Conservation (phyloP, 495 filamentous ascomycete species). For the Aspergillus bridgeri region DNA sequence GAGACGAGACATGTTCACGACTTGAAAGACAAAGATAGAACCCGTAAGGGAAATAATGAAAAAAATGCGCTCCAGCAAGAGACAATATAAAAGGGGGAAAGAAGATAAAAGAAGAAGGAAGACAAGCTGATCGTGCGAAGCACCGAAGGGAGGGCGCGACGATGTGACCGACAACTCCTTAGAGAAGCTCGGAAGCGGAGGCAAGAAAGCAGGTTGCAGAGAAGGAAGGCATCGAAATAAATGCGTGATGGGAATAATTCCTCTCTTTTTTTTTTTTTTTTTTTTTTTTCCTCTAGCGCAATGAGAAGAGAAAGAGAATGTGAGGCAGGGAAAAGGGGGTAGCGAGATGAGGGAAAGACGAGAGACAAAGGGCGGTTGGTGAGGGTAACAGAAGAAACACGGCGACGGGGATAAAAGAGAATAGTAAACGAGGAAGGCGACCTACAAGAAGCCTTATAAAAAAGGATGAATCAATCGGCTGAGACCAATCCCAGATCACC, state of each 20-base stretch:
- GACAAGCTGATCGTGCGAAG: constrained; percentile 5
- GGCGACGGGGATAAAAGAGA: constrained; percentile 23
- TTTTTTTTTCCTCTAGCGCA: background rate
- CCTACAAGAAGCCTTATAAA: constrained; percentile 47
- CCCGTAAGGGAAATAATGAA: constrained; percentile 16
- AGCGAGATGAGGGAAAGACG: background rate
- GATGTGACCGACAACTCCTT: constrained; percentile 14
- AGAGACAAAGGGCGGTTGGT: background rate
- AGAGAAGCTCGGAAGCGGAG: constrained; percentile 4
- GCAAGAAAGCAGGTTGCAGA: constrained; percentile 19
- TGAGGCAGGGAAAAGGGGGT: constrained; percentile 18
- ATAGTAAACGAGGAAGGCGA: constrained; percentile 31
- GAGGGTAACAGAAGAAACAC: constrained; percentile 8
- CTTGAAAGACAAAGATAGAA: constrained; percentile 18
- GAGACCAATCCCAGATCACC: constrained; percentile 12
- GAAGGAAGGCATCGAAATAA: constrained; percentile 9
- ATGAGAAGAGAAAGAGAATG: constrained; percentile 13
- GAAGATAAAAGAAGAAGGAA: constrained; percentile 15
- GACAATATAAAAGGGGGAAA: constrained; percentile 15
- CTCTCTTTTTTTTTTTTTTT: background rate
- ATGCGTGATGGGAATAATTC: constrained; percentile 16
- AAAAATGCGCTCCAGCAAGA: constrained; percentile 18
- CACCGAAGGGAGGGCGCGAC: constrained; percentile 23
- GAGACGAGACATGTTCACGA: constrained; percentile 11
- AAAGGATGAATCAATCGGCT: constrained; percentile 19